Conservation (phyloP, 2,329 filamentous ascomycete genomes). For the Fusarium equiseti region DNA sequence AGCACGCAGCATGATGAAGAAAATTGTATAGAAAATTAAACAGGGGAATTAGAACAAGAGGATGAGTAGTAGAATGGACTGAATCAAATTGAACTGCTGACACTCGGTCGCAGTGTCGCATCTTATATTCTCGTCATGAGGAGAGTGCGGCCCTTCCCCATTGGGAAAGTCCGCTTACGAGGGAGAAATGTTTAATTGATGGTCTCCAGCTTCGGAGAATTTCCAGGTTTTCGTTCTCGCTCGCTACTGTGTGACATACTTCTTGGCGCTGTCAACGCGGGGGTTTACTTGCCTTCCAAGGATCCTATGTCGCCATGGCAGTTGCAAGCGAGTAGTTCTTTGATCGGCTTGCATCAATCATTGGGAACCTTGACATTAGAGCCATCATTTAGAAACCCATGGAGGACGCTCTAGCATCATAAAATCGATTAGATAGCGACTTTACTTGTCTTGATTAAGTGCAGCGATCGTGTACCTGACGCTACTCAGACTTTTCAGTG, state of each 20-base stretch:
- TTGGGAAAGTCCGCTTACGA: slow-evolving; percentile 48
- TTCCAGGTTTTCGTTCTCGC: not conserved
- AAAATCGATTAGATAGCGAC: not conserved
- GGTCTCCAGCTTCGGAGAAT: slow-evolving; percentile 18
- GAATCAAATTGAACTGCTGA: not conserved
- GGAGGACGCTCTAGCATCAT: not conserved
- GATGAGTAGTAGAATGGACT: not conserved
- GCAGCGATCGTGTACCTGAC: not conserved
- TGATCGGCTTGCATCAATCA: not conserved
- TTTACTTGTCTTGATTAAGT: not conserved
- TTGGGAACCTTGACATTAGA: not conserved
- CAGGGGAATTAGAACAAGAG: not conserved
- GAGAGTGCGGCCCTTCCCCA: slow-evolving; percentile 45
- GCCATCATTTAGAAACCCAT: no score
- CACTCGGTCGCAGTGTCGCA: not conserved
- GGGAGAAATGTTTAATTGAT: not conserved
- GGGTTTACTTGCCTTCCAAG: not conserved
- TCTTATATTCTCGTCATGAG: slow-evolving; percentile 40
- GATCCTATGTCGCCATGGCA: not conserved
- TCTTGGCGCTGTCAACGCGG: not conserved
- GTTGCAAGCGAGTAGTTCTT: not conserved
- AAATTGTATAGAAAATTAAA: not conserved
- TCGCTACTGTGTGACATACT: slow-evolving; percentile 3
- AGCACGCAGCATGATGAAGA: slow-evolving; percentile 40
- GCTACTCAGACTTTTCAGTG: not conserved